Percentiles rank a stretch among this genome's conserved stretches.
These are phyloP conservation scores for Pinus taeda DNA, from an alignment of 75 land plant species.

Conservation along the genomic window DNA sequence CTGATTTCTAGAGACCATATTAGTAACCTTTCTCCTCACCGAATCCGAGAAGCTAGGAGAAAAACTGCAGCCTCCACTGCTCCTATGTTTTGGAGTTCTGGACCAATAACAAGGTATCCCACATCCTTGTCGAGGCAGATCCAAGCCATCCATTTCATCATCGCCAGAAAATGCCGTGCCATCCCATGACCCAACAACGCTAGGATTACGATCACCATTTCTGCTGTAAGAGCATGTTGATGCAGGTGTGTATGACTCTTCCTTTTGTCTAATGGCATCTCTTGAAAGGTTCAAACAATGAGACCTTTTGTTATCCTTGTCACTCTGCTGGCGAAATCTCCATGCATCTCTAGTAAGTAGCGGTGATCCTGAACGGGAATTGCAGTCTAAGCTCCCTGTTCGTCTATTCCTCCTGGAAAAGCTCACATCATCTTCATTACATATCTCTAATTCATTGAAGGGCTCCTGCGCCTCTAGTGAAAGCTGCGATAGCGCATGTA, in stretches of 20 bases:
- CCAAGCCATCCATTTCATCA: constrained; percentile 50
- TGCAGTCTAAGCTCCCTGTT: constrained; percentile 2
- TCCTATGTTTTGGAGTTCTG: constrained; percentile 30
- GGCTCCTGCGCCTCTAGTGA: constrained; percentile 10
- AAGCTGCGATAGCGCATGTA: constrained; percentile 7
- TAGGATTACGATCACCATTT: constrained; percentile 27
- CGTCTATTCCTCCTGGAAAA: constrained; percentile 1
- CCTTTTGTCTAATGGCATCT: constrained; percentile 27
- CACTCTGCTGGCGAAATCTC: not conserved
- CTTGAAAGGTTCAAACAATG: constrained; percentile 20
- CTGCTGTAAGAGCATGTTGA: constrained; percentile 44
- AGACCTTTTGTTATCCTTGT: constrained; percentile 14
- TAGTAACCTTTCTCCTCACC: constrained; percentile 46
- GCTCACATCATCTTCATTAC: constrained; percentile 14
- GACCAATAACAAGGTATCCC: constrained; percentile 75
- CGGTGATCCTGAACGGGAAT: constrained; percentile 20
- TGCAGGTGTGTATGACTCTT: constrained; percentile 50
- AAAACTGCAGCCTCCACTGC: constrained; percentile 30
- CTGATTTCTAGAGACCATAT: constrained; percentile 46
- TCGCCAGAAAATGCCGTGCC: constrained; percentile 44
- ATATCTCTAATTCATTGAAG: constrained; percentile 14
- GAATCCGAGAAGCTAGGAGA: constrained; percentile 68
- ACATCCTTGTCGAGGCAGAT: constrained; percentile 65
- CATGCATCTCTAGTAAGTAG: constrained; percentile 12
- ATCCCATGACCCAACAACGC: constrained; percentile 48